Evolutionary conservation across 78 protist species (phyloP).

Genomic region (Parvularia atlantis): DNA sequence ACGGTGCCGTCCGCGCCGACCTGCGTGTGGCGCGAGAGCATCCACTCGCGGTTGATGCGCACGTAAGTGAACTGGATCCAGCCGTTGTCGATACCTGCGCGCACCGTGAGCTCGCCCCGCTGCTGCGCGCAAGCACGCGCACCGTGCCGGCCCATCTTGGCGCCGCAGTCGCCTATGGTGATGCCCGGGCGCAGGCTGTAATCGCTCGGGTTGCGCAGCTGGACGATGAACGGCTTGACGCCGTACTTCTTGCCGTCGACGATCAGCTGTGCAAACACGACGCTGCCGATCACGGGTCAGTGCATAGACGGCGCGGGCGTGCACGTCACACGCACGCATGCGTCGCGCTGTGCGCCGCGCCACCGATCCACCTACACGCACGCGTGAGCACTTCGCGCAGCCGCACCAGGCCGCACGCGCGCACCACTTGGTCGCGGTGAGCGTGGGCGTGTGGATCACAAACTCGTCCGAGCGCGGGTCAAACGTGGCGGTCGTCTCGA

Average conservation of each 20-base stretch:
- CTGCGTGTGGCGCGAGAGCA: neutral
- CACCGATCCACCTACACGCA: slow-evolving; percentile 25
- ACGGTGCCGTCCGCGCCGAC: neutral
- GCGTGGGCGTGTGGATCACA: slow-evolving; percentile 19
- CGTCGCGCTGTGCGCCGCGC: neutral
- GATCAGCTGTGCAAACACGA: slow-evolving; percentile 3
- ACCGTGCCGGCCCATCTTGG: slow-evolving; percentile 12
- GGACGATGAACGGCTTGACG: slow-evolving; percentile 7
- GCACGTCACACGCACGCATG: too few species aligned
- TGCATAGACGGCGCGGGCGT: too few species aligned
- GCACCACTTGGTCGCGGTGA: neutral
- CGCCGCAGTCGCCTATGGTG: neutral
- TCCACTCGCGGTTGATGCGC: neutral
- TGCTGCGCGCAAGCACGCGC: too few species aligned
- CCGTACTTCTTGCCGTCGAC: neutral
- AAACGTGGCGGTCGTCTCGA: slow-evolving; percentile 31
- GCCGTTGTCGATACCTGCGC: slow-evolving; percentile 16
- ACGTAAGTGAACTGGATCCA: neutral
- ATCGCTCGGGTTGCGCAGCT: neutral
- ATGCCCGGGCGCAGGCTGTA: neutral
- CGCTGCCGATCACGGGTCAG: too few species aligned
- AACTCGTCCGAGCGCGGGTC: slow-evolving; percentile 13
- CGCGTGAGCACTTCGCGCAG: too few species aligned
- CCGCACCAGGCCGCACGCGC: too few species aligned
- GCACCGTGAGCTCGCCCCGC: too few species aligned